A percentile compares a stretch with the other conserved stretches of the same genome.
phyloP scores from a whole-genome alignment of 192 early-diverging fungal genomes.

The Coemansia sp. region DNA sequence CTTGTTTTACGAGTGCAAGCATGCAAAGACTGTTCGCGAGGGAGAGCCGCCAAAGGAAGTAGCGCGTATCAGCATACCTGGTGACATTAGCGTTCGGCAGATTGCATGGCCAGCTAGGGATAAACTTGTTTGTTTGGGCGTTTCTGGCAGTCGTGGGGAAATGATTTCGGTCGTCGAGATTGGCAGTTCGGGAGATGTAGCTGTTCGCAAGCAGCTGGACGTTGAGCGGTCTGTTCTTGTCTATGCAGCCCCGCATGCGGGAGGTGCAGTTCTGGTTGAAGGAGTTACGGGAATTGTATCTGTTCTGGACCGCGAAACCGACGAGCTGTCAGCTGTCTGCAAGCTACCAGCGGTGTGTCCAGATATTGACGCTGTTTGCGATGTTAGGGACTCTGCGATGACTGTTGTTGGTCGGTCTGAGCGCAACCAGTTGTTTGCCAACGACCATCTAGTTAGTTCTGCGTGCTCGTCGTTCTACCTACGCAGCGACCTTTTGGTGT shows the following conservation, averaged over 20 bases:
- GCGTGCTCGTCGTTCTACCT: constrained; percentile 87
- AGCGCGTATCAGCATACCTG: constrained; percentile 8
- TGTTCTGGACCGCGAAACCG: constrained; percentile 12
- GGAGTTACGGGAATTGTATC: constrained; percentile 46
- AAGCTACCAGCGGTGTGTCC: constrained; percentile 22
- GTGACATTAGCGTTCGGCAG: constrained; percentile 56
- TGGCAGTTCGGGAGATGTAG: constrained; percentile 10
- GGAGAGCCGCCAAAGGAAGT: constrained; percentile 28
- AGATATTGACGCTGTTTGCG: constrained; percentile 30
- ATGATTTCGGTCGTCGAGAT: constrained; percentile 49
- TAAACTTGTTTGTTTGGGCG: constrained; percentile 59
- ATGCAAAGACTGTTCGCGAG: constrained; percentile 13
- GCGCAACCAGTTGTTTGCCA: constrained; percentile 83
- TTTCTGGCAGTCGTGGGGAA: constrained; percentile 22
- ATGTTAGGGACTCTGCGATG: not conserved
- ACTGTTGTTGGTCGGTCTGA: constrained; percentile 71
- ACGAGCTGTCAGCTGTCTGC: not conserved
- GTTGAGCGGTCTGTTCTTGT: not conserved
- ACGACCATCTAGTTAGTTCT: constrained; percentile 64
- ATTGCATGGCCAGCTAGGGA: constrained; percentile 61
- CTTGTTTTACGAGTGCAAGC: constrained; percentile 15
- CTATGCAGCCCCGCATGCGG: constrained; percentile 34
- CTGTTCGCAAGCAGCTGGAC: not conserved
- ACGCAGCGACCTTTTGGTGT: constrained; percentile 77
- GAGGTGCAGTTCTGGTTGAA: constrained; percentile 39